Evolutionary conservation across 139 green algal species (phyloP).

Genomic region (Edaphochlamys debaryana): DNA sequence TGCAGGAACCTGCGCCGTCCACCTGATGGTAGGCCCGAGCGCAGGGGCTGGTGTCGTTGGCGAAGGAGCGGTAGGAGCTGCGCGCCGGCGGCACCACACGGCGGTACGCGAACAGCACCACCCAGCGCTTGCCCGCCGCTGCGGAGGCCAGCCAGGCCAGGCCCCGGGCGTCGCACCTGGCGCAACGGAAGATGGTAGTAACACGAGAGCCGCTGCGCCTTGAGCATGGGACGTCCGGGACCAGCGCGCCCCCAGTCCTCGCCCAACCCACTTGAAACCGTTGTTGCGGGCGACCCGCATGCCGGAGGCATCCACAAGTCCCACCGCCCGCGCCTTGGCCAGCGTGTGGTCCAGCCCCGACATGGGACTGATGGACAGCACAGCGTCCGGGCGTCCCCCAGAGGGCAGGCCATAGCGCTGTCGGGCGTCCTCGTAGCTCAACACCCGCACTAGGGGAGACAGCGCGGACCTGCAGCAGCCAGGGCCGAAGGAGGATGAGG

Average conservation of each 20-base stretch:
- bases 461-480: background rate
- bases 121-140: too few relatives aligned
- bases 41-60: background rate
- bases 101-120: conserved; percentile 10
- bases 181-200: too few relatives aligned
- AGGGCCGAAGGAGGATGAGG: too few relatives aligned
- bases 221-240: too few relatives aligned
- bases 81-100: background rate
- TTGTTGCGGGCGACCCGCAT: background rate
- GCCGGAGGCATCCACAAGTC: background rate
- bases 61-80: conserved; percentile 5
- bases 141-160: background rate
- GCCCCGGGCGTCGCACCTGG: background rate
- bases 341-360: background rate
- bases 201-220: too few relatives aligned
- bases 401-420: too few relatives aligned
- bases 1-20: too few relatives aligned
- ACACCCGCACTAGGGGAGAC: background rate
- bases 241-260: too few relatives aligned
- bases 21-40: conserved; percentile 1
- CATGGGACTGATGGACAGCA: background rate
- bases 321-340: background rate
- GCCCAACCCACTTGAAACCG: background rate
- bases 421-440: conserved; percentile 12
- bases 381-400: too few relatives aligned